These are phyloP conservation scores for Ceratobasidium sp. DNA, from an alignment of 1,284 basidiomycete genomes.

Conservation along the genomic window DNA sequence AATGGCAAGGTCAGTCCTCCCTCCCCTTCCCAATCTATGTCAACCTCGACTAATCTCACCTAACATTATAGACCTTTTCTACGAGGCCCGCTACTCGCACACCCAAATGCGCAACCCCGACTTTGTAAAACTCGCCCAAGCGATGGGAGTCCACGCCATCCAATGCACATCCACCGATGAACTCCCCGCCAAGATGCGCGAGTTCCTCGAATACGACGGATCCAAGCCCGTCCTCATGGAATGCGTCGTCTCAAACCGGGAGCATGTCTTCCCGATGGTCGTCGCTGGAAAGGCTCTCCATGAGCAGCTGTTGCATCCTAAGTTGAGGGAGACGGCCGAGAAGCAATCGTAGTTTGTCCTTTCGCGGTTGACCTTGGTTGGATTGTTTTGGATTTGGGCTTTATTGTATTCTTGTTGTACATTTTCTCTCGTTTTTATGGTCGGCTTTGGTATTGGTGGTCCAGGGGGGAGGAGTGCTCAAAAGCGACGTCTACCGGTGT, in stretches of 20 bases:
- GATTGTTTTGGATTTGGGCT: background rate
- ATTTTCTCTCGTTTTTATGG: background rate
- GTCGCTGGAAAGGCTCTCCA: constrained; percentile 92
- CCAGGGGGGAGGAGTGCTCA: no score
- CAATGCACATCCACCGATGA: constrained; percentile 78
- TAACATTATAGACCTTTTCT: constrained; percentile 81
- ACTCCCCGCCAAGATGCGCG: constrained; percentile 94
- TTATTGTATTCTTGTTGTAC: constrained; percentile 13
- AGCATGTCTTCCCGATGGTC: constrained; percentile 97
- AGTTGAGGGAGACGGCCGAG: constrained; percentile 37
- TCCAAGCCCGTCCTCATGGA: constrained; percentile 90
- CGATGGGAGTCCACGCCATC: constrained; percentile 94
- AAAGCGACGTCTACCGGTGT: no score
- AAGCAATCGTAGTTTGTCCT: constrained; percentile 5
- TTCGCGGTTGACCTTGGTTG: background rate
- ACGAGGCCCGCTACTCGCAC: constrained; percentile 93
- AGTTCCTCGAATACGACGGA: constrained; percentile 95
- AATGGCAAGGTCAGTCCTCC: constrained; percentile 86
- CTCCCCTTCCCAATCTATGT: constrained; percentile 1
- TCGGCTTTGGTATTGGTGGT: no score
- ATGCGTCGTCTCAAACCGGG: constrained; percentile 84
- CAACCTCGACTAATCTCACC: background rate
- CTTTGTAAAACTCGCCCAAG: constrained; percentile 86
- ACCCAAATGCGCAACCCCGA: constrained; percentile 95
- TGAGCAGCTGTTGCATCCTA: constrained; percentile 80